Base-by-base conservation (phyloP, 345 rosid genomes). In the Punica granatum region DNA sequence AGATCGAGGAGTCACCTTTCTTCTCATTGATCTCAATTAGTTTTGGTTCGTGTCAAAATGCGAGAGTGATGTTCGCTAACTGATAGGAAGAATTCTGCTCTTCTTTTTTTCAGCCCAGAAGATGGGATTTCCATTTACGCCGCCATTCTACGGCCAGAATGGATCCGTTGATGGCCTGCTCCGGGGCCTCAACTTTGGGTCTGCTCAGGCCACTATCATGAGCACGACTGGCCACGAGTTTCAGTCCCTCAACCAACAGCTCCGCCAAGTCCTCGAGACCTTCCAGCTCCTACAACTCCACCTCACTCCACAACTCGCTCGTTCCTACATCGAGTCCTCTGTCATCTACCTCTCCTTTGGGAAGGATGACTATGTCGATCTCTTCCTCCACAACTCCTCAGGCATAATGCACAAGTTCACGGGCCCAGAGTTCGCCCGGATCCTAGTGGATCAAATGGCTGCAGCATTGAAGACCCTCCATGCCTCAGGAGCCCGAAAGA, bases 271-370 rank as follows among this genome's bases (percentile, higher is more conserved):
- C 1, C 76, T 79, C 2, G 92, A 88, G 71, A 85, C 88, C 21
- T 69, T 83, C 61, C 90, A 88, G 73, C 68, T 85, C 41, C 66
- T 88, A 67, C 78, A 77, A 72, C 85, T 88, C 25, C 78, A 82
- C 44, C 75, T 85, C 1, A 64, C 80, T 0, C 75, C 73, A 60
- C 74, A 71, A 26, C 63, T 21, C 39, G 75, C 83, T 21, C 69
- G 62, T 13, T 41, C 59, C 21, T 77, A 76, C 44, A 69, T 82
- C 64, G 62, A 71, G 66, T 83, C 90, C 39, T 82, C 92, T 13
- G 19, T 85, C 9, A 73, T 84, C 53, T 88, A 83, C 85, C 88
- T 88, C 32, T 83, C 92, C 13, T 88, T 88, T 43, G 92, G 92
- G 37, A 83, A 81, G 78, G 85, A 88, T 16, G 92, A 88, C 65